A percentile compares a stretch with the other conserved stretches of the same genome.
phyloP scores from a whole-genome alignment of 345 rosid genomes.

The Salix udensis region DNA sequence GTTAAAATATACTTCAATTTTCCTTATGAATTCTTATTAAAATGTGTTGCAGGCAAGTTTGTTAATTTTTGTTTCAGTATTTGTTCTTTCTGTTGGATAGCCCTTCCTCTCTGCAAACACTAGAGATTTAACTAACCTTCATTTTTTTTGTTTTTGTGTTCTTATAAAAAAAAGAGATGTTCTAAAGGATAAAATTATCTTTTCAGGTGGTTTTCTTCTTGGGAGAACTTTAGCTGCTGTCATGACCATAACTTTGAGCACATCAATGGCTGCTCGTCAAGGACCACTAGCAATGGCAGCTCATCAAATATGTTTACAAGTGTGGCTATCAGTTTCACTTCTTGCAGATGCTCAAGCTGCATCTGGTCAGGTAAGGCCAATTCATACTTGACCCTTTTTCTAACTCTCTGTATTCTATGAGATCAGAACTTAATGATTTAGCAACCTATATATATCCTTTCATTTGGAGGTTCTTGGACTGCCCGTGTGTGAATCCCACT shows the following conservation, averaged over 20 bases:
- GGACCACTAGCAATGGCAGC: slow-evolving; percentile 41
- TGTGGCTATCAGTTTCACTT: slow-evolving; percentile 36
- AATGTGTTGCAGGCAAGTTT: too few relatives aligned
- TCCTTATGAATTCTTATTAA: too few relatives aligned
- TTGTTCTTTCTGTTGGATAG: too few relatives aligned
- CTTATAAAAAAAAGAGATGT: neutral
- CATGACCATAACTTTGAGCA: slow-evolving; percentile 34
- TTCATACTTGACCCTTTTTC: too few relatives aligned
- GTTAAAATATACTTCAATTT: too few relatives aligned
- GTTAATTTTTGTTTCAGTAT: too few relatives aligned
- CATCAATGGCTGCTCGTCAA: slow-evolving; percentile 42
- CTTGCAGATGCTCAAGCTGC: slow-evolving; percentile 44
- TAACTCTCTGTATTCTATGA: too few relatives aligned
- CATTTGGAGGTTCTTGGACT: too few relatives aligned
- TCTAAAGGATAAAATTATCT: neutral
- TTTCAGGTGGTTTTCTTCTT: slow-evolving; percentile 38
- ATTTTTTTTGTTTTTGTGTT: neutral
- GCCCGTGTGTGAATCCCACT: too few relatives aligned
- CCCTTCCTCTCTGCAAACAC: neutral
- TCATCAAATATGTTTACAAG: slow-evolving; percentile 43
- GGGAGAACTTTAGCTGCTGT: slow-evolving; percentile 39
- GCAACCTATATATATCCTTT: too few relatives aligned
- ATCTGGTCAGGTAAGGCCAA: slow-evolving; percentile 29
- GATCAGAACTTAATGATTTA: too few relatives aligned
- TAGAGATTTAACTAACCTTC: neutral